Base-by-base conservation (phyloP, 345 rosid species). In the Gossypium thurberi region DNA sequence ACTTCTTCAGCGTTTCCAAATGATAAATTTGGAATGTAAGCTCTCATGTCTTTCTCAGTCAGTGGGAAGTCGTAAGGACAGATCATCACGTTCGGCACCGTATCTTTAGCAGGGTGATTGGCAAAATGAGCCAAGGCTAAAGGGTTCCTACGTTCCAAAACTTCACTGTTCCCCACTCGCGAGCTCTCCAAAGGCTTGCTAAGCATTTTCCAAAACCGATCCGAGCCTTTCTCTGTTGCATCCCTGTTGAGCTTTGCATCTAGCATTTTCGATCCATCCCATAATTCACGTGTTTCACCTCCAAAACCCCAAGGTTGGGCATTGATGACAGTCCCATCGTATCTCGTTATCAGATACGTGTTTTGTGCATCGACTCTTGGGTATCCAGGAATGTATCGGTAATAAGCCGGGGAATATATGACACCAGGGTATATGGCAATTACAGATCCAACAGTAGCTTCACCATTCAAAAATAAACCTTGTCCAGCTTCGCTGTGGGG, bases 221-320 rank as follows among this genome's bases (percentile, higher is more conserved):
- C 98, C n/a, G 87, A 74, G 69, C 90, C 89, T 72, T 82, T 80
- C 68, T 55, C 87, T 7, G 33, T 33, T 26, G 59, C 76, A 59
- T 74, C 77, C 17, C 62, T n/a, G 10, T 62, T 52, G 65, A 80
- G 65, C 66, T 58, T 81, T 69, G 66, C 28, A 61, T 86, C 84
- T 75, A 82, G 76, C 37, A 48, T 37, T 15, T 28, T 66, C 33
- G 69, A 76, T 64, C 88, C 85, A 75, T 86, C 79, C 98, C 98
- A 94, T 20, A 77, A 51, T 71, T 86, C 82, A 18, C 91, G 87
- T 57, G 79, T 76, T 68, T 92, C 86, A 13, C 86, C 90, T 59
- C 98, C 98, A 55, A 20, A 74, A 59, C 96, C 96, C 98, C 98
- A 90, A 67, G 95, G 89, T 65, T 90, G 88, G 67, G 94, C 93